Conservation (phyloP, 2,329 filamentous ascomycete species). For the Ilyonectria destructans region DNA sequence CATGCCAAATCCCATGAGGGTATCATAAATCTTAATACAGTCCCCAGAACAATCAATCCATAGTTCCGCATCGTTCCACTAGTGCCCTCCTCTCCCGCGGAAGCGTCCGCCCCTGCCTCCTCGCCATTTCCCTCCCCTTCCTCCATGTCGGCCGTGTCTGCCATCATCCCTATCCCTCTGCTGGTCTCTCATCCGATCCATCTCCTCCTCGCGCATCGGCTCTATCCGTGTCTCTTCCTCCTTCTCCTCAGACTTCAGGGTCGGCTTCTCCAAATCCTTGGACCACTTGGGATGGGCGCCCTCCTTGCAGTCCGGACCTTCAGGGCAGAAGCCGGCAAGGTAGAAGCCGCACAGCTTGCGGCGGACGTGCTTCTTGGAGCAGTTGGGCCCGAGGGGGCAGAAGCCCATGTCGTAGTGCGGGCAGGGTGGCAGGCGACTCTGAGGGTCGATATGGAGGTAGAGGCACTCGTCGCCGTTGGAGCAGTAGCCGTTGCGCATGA, state of each 20-base stretch:
- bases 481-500: conserved; percentile 93
- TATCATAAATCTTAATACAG: conserved; percentile 28
- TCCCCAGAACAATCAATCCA: conserved; percentile 15
- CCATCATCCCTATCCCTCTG: conserved; percentile 55
- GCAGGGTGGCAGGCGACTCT: conserved; percentile 84
- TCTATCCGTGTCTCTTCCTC: conserved; percentile 61
- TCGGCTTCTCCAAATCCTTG: conserved; percentile 82
- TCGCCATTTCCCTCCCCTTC: conserved; percentile 59
- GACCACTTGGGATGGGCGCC: conserved; percentile 90
- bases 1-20: conserved; percentile 26
- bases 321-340: conserved; percentile 94
- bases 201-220: conserved; percentile 55
- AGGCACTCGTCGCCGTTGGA: conserved; percentile 97
- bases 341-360: conserved; percentile 88
- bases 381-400: conserved; percentile 90
- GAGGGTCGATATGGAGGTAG: conserved; percentile 90
- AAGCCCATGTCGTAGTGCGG: conserved; percentile 96
- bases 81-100: conserved; percentile 55
- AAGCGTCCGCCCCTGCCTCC: conserved; percentile 55
- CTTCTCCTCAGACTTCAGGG: conserved; percentile 78
- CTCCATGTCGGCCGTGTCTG: conserved; percentile 53
- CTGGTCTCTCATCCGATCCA: conserved; percentile 55
- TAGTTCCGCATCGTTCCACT: conserved; percentile 15
- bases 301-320: conserved; percentile 81
- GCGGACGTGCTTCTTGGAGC: conserved; percentile 90